Conservation (phyloP, 2,329 filamentous ascomycete genomes). For the Exophiala xenobiotica region DNA sequence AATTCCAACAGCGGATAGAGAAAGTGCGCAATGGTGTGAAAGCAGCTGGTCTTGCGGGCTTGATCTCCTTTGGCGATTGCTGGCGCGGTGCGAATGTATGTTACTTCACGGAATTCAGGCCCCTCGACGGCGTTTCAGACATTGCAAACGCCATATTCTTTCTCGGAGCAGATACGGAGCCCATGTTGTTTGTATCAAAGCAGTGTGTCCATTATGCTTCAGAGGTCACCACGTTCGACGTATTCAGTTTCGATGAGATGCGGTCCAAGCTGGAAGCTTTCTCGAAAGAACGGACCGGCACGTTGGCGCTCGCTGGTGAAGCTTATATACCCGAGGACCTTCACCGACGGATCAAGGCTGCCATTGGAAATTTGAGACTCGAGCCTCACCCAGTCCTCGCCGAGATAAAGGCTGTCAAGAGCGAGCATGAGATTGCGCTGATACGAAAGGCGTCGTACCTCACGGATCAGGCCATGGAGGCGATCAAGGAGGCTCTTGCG, state of each 20-base stretch:
- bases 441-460: constrained; percentile 1
- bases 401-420: constrained; percentile 1
- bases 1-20: neutral
- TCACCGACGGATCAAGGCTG: neutral
- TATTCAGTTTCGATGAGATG: constrained; percentile 1
- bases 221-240: neutral
- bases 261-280: neutral
- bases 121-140: neutral
- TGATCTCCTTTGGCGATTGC: neutral
- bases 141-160: neutral
- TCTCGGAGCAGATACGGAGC: neutral
- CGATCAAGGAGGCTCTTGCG: neutral
- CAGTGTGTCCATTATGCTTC: neutral
- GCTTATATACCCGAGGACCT: neutral
- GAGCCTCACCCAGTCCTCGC: constrained; percentile 1
- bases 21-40: neutral
- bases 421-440: neutral
- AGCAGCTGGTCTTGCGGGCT: neutral
- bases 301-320: constrained; percentile 1
- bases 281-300: neutral
- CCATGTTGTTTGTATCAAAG: neutral
- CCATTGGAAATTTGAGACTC: neutral
- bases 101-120: neutral
- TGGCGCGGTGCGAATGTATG: neutral
- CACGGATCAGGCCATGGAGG: neutral